Conservation (phyloP, 1,139 yeast genomes). For the Candida labiduridarum region DNA sequence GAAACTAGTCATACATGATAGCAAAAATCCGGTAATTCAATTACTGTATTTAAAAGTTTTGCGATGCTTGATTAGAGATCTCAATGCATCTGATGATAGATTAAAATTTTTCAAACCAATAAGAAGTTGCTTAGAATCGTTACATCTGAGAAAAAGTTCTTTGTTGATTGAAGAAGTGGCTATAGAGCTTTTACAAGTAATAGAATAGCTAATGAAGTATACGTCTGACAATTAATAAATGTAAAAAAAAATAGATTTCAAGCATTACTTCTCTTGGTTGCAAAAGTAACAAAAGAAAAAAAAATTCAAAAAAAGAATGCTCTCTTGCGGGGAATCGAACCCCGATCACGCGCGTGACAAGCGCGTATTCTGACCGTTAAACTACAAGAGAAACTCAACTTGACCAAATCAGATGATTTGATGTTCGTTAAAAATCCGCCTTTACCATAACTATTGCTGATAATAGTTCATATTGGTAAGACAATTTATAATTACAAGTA, state of each 20-base stretch:
- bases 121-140: conserved; percentile 16
- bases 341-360: conserved; percentile 6
- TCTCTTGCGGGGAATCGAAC: conserved; percentile 5
- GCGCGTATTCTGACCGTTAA: conserved; percentile 4
- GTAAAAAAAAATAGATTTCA: not conserved
- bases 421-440: no score
- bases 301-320: not conserved
- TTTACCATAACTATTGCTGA: no score
- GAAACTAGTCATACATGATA: conserved; percentile 28
- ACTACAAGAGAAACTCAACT: conserved; percentile 1
- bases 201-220: conserved; percentile 7
- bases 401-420: not conserved
- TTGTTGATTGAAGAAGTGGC: conserved; percentile 42
- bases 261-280: no score
- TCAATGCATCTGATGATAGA: conserved; percentile 6
- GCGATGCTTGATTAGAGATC: conserved; percentile 22
- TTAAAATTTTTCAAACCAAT: conserved; percentile 9
- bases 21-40: conserved; percentile 42
- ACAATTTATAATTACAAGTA: no score
- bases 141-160: conserved; percentile 29
- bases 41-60: conserved; percentile 37
- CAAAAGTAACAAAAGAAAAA: not conserved
- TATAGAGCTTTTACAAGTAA: conserved; percentile 24
- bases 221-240: not conserved
- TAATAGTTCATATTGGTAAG: no score